Base-by-base conservation (phyloP, 306 rosid genomes). In the Mucuna pruriens region DNA sequence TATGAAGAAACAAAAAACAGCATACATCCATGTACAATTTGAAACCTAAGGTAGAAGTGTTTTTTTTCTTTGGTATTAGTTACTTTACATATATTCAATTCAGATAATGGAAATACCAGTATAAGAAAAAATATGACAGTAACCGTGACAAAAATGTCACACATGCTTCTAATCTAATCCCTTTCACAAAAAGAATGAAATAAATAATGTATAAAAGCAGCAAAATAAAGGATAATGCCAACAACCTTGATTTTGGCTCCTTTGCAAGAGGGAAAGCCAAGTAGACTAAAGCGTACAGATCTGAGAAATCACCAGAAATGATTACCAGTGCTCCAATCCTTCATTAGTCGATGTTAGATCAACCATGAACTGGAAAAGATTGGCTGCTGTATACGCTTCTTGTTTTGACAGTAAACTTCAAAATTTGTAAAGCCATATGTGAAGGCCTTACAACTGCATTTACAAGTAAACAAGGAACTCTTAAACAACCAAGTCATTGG, bases 381-480 rank as follows among this genome's bases (percentile, higher is more conserved):
- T 74, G 69, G 68, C 57, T 13, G 9, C 19, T 39, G 48, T 75
- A 77, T 63, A 57, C 33, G 16, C 33, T 45, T 26, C 71, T 80
- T 17, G 68, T 26, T 31, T 57, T 36, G 65, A 36, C 61, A 75
- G 64, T 10, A 33, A 13, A 57, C 74, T 13, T 55, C 71, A 17
- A 64, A 83, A 11, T 10, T 62, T 68, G 49, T 69, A 67, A 44
- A 31, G 64, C 75, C 40, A 68, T 34, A n/a, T 3, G 31, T 29
- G 31, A 3, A 29, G 31, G 31, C 31, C 31, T 29, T 29, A 76
- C 76, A 94, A 81, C 98, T 94, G 91, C 72, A 57, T 80, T 44
- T 64, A 63, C 22, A n/a, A 75, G 55, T 73, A 26, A 65, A 72
- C 66, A 70, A 6, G 36, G 49, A 68, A 76, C n/a, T 22, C 52